A percentile compares a stretch with the other conserved stretches of the same genome.
These are phyloP conservation scores for Russula dissimulans DNA, from an alignment of 768 basidiomycete genomes.

Conservation along the genomic window DNA sequence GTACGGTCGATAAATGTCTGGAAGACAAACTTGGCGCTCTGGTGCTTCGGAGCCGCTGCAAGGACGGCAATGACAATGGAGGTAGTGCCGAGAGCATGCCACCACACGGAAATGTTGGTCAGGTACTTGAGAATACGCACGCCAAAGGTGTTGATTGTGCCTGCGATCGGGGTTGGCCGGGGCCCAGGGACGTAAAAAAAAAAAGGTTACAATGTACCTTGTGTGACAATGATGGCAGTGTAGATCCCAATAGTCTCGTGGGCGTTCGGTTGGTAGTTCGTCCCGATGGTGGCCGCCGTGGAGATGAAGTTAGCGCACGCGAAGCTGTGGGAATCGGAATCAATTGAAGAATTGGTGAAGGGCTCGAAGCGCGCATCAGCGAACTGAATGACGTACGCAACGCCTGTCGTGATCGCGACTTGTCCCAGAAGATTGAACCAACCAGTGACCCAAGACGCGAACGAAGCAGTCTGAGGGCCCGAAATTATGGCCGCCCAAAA, in stretches of 20 bases:
- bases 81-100: slow-evolving; percentile 66
- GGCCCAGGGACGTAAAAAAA: neutral
- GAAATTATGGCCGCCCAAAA: slow-evolving; percentile 78
- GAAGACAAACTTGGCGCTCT: slow-evolving; percentile 63
- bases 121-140: slow-evolving; percentile 53
- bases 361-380: neutral
- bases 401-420: slow-evolving; percentile 70
- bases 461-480: slow-evolving; percentile 42
- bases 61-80: slow-evolving; percentile 59
- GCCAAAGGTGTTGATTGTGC: slow-evolving; percentile 68
- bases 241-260: slow-evolving; percentile 59
- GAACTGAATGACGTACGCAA: slow-evolving; percentile 34
- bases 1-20: slow-evolving; percentile 61
- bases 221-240: slow-evolving; percentile 57
- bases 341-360: neutral
- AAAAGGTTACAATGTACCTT: slow-evolving; percentile 32
- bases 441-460: slow-evolving; percentile 68
- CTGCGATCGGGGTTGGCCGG: slow-evolving; percentile 20
- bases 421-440: slow-evolving; percentile 72
- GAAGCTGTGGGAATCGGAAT: slow-evolving; percentile 33
- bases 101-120: slow-evolving; percentile 69
- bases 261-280: slow-evolving; percentile 47
- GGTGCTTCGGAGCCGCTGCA: slow-evolving; percentile 61
- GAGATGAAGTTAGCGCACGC: slow-evolving; percentile 62
- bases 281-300: slow-evolving; percentile 50